phyloP scores from a whole-genome alignment of 208 protist genomes.

The Acanthamoeba healyi region DNA sequence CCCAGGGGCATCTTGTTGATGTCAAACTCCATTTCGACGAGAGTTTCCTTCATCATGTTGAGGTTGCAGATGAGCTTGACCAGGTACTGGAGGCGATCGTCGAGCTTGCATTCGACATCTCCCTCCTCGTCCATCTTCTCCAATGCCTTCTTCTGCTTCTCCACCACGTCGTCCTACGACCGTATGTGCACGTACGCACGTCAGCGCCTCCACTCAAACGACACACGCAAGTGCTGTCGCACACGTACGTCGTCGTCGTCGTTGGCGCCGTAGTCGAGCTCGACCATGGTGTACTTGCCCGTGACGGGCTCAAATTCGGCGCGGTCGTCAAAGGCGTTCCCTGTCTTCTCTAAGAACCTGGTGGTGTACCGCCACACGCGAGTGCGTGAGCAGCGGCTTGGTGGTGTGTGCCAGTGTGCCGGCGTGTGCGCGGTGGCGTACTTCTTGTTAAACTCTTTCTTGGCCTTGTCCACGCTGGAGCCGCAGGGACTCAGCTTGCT shows the following conservation, averaged over 20 bases:
- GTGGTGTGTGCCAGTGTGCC: not conserved
- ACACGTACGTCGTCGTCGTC: slow-evolving; percentile 54
- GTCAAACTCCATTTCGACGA: slow-evolving; percentile 83
- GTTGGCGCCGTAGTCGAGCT: slow-evolving; percentile 73
- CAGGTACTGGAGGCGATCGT: slow-evolving; percentile 71
- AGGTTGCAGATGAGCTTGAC: slow-evolving; percentile 78
- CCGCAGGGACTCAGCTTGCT: slow-evolving; percentile 68
- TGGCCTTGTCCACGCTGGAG: slow-evolving; percentile 43
- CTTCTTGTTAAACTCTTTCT: slow-evolving; percentile 57
- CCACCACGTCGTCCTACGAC: slow-evolving; percentile 6
- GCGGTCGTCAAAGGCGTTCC: slow-evolving; percentile 72
- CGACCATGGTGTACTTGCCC: slow-evolving; percentile 72
- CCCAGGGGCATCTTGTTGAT: slow-evolving; percentile 84
- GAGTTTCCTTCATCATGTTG: slow-evolving; percentile 64
- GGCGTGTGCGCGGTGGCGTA: not conserved
- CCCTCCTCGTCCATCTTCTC: slow-evolving; percentile 58
- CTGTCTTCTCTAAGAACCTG: slow-evolving; percentile 68
- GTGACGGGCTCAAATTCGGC: slow-evolving; percentile 34
- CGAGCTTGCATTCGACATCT: slow-evolving; percentile 16
- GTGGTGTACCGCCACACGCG: not conserved
- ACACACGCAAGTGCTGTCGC: no score
- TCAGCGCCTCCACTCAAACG: not conserved
- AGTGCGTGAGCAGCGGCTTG: not conserved
- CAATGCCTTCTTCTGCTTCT: slow-evolving; percentile 80
- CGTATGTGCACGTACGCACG: not conserved